Evolutionary conservation across 139 green algal genomes (phyloP), one percentile per base, ranked within the genome.

Genomic region (Chlorella ohadii): DNA sequence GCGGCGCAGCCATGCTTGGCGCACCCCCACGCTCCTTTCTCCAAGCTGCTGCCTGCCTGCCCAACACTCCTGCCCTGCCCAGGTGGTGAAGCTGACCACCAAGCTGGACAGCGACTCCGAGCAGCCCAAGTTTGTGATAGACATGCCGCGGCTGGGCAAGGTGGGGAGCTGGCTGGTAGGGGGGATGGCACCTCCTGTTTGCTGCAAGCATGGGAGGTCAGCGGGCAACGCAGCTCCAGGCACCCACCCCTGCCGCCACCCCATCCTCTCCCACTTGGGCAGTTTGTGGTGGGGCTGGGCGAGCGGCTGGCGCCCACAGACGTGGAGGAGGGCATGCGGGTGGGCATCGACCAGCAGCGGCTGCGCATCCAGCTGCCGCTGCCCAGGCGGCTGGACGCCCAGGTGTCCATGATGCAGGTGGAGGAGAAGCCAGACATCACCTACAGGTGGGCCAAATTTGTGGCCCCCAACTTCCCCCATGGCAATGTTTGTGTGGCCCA

Each of bases 321-420:
- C 87, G 97, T 99, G 63, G 97, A 99, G 82, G 97, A 99, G 89
- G 97, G 97, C 66, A 99, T 99, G 97, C 94, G 97, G 19, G 97
- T 99, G 17, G 97, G 97, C 20, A 96, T 99, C 70, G 97, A 99
- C 91, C 92, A 96, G 19, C 98, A 91, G 79, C 99, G 99, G 86
- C 99, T 99, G 87, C 96, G 98, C 86, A 96, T 96, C 31, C 97
- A 99, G 87, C 98, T 99, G 51, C 97, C 97, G 3, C 92, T 99
- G 66, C 97, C 97, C 19, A 96, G 97, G 56, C 98, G 98, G 86
- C 99, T 99, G 75, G 97, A 99, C 83, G 93, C 97, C 33, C 95
- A 84, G 41, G 97, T 99, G 16, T 99, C 97, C 44, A 99, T 99
- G 97, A 99, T 99, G 97, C 99, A 96, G 22, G 97, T 99, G 73